phyloP scores from a whole-genome alignment of 129 eudicot genomes.

The Flaveria sonorensis region DNA sequence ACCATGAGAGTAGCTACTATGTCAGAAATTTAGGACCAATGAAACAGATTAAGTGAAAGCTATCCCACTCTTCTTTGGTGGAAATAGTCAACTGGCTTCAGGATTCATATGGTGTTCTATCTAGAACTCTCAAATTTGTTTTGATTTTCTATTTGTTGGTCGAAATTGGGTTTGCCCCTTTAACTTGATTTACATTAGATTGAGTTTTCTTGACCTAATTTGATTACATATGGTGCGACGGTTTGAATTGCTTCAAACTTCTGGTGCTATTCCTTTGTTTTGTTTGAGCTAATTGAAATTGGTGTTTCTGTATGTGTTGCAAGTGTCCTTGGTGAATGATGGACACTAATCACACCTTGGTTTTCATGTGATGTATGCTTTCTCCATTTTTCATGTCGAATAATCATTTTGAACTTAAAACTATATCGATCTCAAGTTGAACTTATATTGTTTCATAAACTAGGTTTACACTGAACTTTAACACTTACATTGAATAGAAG shows the following conservation, averaged over 20 bases:
- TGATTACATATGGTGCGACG: background rate
- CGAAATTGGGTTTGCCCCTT: background rate
- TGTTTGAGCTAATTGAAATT: background rate
- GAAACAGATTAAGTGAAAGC: conserved; percentile 11
- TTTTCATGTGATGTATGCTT: background rate
- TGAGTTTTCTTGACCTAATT: conserved; percentile 29
- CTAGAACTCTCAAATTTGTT: background rate
- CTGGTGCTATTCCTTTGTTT: too few relatives aligned
- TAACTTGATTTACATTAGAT: background rate
- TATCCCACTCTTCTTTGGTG: background rate
- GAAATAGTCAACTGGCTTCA: background rate
- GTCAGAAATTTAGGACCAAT: background rate
- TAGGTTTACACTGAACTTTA: background rate
- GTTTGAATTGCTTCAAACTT: background rate
- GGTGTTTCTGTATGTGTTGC: background rate
- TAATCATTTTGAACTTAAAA: background rate
- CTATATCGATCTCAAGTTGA: background rate
- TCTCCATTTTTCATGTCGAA: background rate
- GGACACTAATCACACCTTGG: background rate
- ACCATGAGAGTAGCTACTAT: background rate
- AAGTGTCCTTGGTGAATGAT: background rate
- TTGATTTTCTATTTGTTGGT: background rate
- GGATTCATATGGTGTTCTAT: too few relatives aligned
- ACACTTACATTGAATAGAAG: background rate
- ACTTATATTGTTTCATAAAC: background rate